Percentiles rank a stretch among this genome's conserved stretches.
These are phyloP conservation scores for Jacaranda mimosifolia DNA, from an alignment of 257 asterid genomes.

Conservation along the genomic window DNA sequence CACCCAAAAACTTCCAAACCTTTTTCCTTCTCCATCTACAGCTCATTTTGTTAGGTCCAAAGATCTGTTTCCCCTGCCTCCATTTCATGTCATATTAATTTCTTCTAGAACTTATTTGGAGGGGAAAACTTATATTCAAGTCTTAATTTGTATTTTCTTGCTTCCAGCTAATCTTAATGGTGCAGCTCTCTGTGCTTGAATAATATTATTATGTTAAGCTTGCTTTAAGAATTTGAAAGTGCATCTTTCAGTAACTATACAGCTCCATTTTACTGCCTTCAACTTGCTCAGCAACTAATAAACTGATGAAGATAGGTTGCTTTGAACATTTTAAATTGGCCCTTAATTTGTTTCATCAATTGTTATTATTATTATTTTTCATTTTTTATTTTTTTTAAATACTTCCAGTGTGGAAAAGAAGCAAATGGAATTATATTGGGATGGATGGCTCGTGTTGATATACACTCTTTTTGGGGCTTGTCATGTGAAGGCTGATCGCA, in stretches of 20 bases:
- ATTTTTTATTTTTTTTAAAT: no score
- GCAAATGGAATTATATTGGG: background rate
- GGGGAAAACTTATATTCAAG: no score
- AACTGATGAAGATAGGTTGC: background rate
- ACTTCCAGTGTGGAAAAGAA: background rate
- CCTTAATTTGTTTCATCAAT: background rate
- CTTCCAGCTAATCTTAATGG: background rate
- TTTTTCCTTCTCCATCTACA: no score
- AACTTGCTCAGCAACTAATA: background rate
- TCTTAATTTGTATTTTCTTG: no score
- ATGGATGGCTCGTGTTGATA: background rate
- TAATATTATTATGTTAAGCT: background rate
- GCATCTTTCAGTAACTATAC: background rate
- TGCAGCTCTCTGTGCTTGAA: background rate
- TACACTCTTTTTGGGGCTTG: background rate
- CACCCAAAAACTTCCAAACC: no score
- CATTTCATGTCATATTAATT: no score
- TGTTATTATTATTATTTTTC: background rate
- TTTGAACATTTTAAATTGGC: background rate
- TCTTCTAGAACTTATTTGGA: no score
- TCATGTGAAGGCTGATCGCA: background rate
- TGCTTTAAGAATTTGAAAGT: conserved; percentile 6
- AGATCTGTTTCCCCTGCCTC: no score
- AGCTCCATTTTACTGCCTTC: background rate
- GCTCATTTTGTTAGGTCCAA: no score